Percentiles rank a stretch among this genome's conserved stretches.
Conservation (phyloP, 2,329 filamentous ascomycete genomes). For the Trichoderma sp. region DNA sequence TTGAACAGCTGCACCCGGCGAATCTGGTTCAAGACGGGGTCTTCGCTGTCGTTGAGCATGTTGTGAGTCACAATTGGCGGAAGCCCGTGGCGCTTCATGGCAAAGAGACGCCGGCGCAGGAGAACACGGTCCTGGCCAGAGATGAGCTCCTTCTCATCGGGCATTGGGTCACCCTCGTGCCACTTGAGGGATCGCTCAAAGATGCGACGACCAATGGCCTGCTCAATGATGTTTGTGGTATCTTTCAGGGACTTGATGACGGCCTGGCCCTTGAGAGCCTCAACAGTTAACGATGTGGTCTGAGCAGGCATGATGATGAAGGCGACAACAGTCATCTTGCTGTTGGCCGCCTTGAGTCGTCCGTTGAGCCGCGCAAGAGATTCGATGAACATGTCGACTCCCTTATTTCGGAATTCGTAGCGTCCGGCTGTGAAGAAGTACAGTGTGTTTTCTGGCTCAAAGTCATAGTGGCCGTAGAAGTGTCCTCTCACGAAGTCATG, state of each 20-base stretch:
- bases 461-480: constrained; percentile 98
- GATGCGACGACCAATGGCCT: constrained; percentile 86
- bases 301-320: constrained; percentile 99
- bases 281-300: constrained; percentile 90
- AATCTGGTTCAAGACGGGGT: constrained; percentile 94
- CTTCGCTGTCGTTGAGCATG: constrained; percentile 91
- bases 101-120: constrained; percentile 85
- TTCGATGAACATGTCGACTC: constrained; percentile 99
- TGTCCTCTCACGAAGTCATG: constrained; percentile 97
- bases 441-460: constrained; percentile 92
- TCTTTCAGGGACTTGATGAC: constrained; percentile 95
- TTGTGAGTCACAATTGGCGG: constrained; percentile 98
- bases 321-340: constrained; percentile 90
- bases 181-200: constrained; percentile 93
- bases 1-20: constrained; percentile 97
- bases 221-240: constrained; percentile 88
- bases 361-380: constrained; percentile 93
- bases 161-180: constrained; percentile 91
- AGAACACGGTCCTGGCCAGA: constrained; percentile 89
- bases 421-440: constrained; percentile 97
- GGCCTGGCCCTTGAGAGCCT: constrained; percentile 93
- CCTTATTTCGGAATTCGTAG: constrained; percentile 98
- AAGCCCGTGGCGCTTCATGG: constrained; percentile 88
- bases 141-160: constrained; percentile 95
- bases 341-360: constrained; percentile 77